Conservation (phyloP, 1,284 basidiomycete genomes). For the Garcileccinum viscosum region DNA sequence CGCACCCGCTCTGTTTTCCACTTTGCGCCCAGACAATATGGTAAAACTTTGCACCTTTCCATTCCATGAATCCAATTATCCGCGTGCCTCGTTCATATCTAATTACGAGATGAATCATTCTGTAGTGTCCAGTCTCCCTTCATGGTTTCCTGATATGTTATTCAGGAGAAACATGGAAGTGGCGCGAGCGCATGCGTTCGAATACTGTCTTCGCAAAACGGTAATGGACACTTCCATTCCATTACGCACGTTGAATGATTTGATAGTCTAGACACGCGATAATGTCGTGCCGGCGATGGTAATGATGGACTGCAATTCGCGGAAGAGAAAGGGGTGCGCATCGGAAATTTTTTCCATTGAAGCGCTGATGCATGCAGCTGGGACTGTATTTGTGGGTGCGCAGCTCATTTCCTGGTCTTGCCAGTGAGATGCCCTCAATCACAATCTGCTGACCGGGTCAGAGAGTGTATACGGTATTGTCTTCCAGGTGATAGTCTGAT, state of each 20-base stretch:
- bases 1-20: not conserved
- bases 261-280: not conserved
- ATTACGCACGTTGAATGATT: not conserved
- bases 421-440: not conserved
- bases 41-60: not conserved
- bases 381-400: slow-evolving; percentile 19
- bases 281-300: slow-evolving; percentile 19
- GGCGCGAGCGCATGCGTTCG: not conserved
- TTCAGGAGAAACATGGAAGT: slow-evolving; percentile 21
- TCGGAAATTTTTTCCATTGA: not conserved
- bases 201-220: slow-evolving; percentile 16
- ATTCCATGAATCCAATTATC: slow-evolving; percentile 6
- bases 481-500: not conserved
- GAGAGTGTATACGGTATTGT: not conserved
- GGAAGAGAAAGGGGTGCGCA: slow-evolving; percentile 11
- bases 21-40: slow-evolving; percentile 13
- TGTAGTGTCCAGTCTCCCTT: slow-evolving; percentile 19
- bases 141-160: slow-evolving; percentile 30
- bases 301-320: slow-evolving; percentile 13
- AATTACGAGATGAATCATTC: not conserved
- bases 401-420: not conserved
- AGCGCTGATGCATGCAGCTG: slow-evolving; percentile 15
- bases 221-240: slow-evolving; percentile 4
- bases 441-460: not conserved
- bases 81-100: not conserved